Evolutionary conservation across 352 stramenopile genomes (phyloP).

Genomic region (Halophytophthora batemanensis): DNA sequence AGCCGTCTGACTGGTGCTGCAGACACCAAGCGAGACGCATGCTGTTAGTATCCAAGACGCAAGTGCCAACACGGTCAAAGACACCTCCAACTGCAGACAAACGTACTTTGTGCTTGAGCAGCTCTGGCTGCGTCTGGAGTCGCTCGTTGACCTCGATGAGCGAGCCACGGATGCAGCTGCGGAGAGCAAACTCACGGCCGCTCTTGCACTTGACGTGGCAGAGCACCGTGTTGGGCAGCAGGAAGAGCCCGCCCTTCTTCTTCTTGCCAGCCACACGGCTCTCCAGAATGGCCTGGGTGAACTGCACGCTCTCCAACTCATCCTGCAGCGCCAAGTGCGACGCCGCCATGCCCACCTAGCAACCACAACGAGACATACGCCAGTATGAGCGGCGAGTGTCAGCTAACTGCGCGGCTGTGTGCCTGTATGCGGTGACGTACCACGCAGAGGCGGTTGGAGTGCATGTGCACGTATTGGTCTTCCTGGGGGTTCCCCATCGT

Average conservation of each 20-base stretch:
- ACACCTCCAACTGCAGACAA: background rate
- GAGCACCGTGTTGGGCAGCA: slow-evolving; percentile 63
- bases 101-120: slow-evolving; percentile 56
- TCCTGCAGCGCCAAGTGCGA: slow-evolving; percentile 70
- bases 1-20: slow-evolving; percentile 69
- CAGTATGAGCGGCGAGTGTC: too few relatives aligned
- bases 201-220: slow-evolving; percentile 67
- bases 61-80: background rate
- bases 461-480: slow-evolving; percentile 89
- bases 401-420: background rate
- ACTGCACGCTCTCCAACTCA: slow-evolving; percentile 58
- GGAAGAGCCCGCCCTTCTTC: slow-evolving; percentile 80
- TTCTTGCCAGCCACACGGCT: slow-evolving; percentile 84
- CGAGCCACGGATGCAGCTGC: slow-evolving; percentile 77
- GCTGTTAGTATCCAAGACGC: background rate
- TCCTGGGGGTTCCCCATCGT: slow-evolving; percentile 62
- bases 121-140: slow-evolving; percentile 44
- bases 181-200: slow-evolving; percentile 55
- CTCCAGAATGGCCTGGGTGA: slow-evolving; percentile 56
- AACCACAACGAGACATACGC: too few relatives aligned
- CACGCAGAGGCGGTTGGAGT: slow-evolving; percentile 86
- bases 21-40: slow-evolving; percentile 4
- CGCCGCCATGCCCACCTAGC: slow-evolving; percentile 58
- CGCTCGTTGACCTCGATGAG: slow-evolving; percentile 81
- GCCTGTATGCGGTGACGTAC: slow-evolving; percentile 14